Base-by-base conservation (phyloP, 768 basidiomycete genomes). In the Epithele typhae region DNA sequence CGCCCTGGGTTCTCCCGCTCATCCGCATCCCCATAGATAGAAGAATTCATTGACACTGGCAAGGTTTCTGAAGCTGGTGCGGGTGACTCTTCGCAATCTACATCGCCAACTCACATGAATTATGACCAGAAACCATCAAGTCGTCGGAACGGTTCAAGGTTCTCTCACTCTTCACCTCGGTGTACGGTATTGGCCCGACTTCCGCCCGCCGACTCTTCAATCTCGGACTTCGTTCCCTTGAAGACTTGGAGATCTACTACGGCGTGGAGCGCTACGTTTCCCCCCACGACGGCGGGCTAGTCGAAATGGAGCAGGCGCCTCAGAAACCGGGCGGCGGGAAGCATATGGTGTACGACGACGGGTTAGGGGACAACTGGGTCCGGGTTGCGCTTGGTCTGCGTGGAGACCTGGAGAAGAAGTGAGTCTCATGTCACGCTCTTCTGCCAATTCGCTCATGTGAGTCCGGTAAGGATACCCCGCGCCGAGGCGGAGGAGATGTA, bases 401-500 rank as follows among this genome's bases (percentile, higher is more conserved):
- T 33, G 65, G 73, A 14, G 84, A 90, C 37, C 65, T 92, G 3
- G 68, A 67, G 27, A 56, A 67, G 33, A 72, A 68, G 77, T 78
- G 39, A 50, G 70, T 54, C 4, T 30, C 21, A 36, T 21, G 21
- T 2, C 17, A 23, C 24, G 4, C 23, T 30, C 8, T n/a, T n/a
- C 5, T 21, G 24, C 7, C n/a, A n/a, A 14, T 30, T 30, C 14
- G 27, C 27, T 30, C 27, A 30, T 7, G 27, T 14, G 27, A 30
- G 7, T 7, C 8, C 8, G 8, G 23, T 1, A 46, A 84, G 80
- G 59, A 92, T 95, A 27, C 72, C 87, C 0, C 70, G 90, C 6
- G 68, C 64, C 0, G 91, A 96, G 61, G 87, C 89, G 0, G 82
- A 90, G 48, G 79, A 84, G 55, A 92, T 95, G 47, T 76, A 79